phyloP scores from a whole-genome alignment of 306 rosid genomes.

The Vigna reflexopilosa region DNA sequence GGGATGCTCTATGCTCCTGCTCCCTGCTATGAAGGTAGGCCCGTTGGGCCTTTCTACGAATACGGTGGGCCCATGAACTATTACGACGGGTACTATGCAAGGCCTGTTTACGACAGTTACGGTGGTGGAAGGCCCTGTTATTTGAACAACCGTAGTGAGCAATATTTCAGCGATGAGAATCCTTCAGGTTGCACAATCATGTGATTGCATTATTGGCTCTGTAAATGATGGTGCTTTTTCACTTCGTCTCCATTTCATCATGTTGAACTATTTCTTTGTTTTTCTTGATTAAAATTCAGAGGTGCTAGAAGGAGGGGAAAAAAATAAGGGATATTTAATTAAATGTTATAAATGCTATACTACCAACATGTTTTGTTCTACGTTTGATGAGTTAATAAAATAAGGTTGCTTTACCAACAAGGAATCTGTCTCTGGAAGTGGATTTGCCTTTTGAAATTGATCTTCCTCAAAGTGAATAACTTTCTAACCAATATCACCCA shows the following conservation, averaged over 20 bases:
- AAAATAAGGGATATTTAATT: conserved; percentile 23
- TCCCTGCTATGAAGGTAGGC: conserved; percentile 45
- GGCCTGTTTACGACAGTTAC: conserved; percentile 67
- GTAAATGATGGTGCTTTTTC: conserved; percentile 12
- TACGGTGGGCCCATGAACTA: conserved; percentile 46
- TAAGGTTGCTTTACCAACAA: conserved; percentile 26
- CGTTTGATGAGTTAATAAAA: conserved; percentile 37
- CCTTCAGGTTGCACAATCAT: conserved; percentile 57
- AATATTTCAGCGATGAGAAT: conserved; percentile 61
- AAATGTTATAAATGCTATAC: conserved; percentile 23
- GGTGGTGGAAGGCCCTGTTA: conserved; percentile 57
- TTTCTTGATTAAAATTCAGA: conserved; percentile 23
- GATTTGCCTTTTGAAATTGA: conserved; percentile 21
- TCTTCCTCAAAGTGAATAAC: conserved; percentile 15
- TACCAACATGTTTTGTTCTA: conserved; percentile 12
- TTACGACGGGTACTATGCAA: conserved; percentile 49
- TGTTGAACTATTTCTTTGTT: background rate
- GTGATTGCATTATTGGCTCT: conserved; percentile 49
- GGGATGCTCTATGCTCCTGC: conserved; percentile 36
- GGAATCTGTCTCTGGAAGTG: conserved; percentile 7
- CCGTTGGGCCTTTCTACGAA: conserved; percentile 47
- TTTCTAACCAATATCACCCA: conserved; percentile 11
- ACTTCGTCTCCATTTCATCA: background rate
- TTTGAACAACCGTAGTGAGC: conserved; percentile 52
- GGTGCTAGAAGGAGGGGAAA: background rate